Evolutionary conservation across 306 rosid species (phyloP), one percentile per base, ranked within the genome.

Genomic region (Malus sieversii): DNA sequence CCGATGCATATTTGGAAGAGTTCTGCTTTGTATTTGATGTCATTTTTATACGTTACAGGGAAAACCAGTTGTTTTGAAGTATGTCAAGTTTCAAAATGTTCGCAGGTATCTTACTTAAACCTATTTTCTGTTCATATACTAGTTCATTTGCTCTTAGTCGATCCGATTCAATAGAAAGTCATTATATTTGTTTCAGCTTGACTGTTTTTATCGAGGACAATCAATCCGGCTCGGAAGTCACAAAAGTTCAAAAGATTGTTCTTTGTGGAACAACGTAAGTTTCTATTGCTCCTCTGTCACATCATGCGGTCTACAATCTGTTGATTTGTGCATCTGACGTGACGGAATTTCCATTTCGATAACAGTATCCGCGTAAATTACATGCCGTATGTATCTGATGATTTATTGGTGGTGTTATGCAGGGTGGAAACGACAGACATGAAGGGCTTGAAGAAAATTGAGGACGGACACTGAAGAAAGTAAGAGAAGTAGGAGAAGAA

Each of bases 401-500:
- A 63, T 73, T 40, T 74, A 83, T 77, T 35, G 59, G 16, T 51
- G 0, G 55, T 75, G 74, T 84, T 66, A 60, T 84, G 90, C 88
- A 92, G 99, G 32, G 99, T 95, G 58, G 97, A 95, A 84, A 95
- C 99, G 33, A 95, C 97, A 0, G 97, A 95, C 86, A 95, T 95
- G 99, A 95, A 95, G 91, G 92, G 96, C 58, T 86, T 95, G 90
- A 95, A 95, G 96, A 95, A 95, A 90, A 86, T 95, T 55, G 97
- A 95, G 79, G 99, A 92, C 13, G 79, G 82, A 70, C 88, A 87
- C 80, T 78, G 66, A 79, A 63, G 81, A 48, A 57, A 60, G 69
- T 66, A 14, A 71, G 53, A 71, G 22, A 68, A 35, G 29, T 38
- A 16, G 55, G 1, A 4, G 55, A 5, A 48, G 55, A 48, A 40